Conservation (phyloP, 441 rosid genomes). For the Isatis lusitanica region DNA sequence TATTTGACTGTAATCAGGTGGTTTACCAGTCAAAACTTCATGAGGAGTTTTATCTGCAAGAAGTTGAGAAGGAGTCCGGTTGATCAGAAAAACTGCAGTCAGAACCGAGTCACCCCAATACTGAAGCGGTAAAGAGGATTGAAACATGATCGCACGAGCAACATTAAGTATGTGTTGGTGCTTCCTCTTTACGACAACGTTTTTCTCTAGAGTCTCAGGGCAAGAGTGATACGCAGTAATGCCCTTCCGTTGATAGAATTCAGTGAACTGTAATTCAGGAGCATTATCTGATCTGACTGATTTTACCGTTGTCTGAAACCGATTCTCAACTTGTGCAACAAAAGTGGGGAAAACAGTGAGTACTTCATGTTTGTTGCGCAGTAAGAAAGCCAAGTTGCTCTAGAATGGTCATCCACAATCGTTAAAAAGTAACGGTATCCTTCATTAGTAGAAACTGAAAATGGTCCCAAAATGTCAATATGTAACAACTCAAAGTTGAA, state of each 20-base stretch:
- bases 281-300: neutral
- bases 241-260: neutral
- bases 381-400: neutral
- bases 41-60: too few relatives aligned
- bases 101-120: too few relatives aligned
- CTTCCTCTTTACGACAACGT: neutral
- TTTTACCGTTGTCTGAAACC: neutral
- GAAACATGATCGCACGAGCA: neutral
- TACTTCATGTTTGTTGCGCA: neutral
- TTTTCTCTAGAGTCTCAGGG: neutral
- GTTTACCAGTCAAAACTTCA: too few relatives aligned
- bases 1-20: neutral
- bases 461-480: neutral
- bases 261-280: neutral
- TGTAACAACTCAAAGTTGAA: too few relatives aligned
- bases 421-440: neutral
- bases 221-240: neutral
- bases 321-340: neutral
- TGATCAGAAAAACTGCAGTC: too few relatives aligned
- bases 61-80: too few relatives aligned
- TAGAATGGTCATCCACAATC: neutral
- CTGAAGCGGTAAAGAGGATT: neutral
- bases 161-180: neutral
- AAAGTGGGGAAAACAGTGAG: neutral
- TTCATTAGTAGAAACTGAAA: neutral